A percentile compares a stretch with the other conserved stretches of the same genome.
These are phyloP conservation scores for Psilocybe cubensis DNA, from an alignment of 768 basidiomycete species.

Conservation along the genomic window DNA sequence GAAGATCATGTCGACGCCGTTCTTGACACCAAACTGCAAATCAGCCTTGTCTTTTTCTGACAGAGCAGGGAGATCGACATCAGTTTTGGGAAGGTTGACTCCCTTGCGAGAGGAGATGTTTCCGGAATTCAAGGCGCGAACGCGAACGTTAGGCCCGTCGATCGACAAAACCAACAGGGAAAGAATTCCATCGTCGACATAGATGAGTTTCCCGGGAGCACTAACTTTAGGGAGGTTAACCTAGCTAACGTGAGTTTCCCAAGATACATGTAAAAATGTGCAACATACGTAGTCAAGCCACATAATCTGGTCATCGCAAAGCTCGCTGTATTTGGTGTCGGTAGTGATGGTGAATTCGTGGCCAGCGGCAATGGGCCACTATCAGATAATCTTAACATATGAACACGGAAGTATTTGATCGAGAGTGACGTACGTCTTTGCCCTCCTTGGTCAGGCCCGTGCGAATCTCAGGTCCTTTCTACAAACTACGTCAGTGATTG, in stretches of 20 bases:
- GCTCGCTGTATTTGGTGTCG: conserved; percentile 78
- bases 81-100: conserved; percentile 98
- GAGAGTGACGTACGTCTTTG: conserved; percentile 69
- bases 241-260: conserved; percentile 40
- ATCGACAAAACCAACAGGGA: conserved; percentile 92
- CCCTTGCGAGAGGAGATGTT: conserved; percentile 96
- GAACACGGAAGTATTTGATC: conserved; percentile 18
- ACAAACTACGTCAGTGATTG: conserved; percentile 14
- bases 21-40: conserved; percentile 92
- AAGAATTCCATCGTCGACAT: conserved; percentile 97
- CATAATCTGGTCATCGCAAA: conserved; percentile 81
- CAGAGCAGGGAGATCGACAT: conserved; percentile 95
- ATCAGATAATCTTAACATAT: conserved; percentile 14
- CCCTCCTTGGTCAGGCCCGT: conserved; percentile 91
- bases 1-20: conserved; percentile 99
- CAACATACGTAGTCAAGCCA: conserved; percentile 91
- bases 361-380: conserved; percentile 86
- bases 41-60: conserved; percentile 99
- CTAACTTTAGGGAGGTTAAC: conserved; percentile 94
- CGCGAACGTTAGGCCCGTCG: conserved; percentile 79
- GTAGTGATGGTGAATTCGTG: conserved; percentile 94
- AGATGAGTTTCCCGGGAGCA: conserved; percentile 95
- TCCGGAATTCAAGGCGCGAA: conserved; percentile 90
- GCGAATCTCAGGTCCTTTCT: conserved; percentile 99
- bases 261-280: conserved; percentile 1